Conservation (phyloP, 257 asterid genomes). For the Paraleonurus japonicus region DNA sequence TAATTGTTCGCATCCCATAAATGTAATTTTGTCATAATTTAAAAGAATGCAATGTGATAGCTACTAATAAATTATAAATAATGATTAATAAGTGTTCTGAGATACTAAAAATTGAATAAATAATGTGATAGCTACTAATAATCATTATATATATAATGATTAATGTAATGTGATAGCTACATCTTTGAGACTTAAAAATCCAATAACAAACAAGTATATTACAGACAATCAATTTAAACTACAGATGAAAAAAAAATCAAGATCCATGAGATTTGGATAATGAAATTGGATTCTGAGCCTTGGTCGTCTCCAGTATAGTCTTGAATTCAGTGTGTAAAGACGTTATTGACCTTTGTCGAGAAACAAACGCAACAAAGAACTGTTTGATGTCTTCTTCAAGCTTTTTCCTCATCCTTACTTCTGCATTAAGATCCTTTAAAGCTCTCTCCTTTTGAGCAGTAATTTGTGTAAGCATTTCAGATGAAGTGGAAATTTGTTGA, state of each 20-base stretch:
- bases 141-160: too few relatives aligned
- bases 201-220: not conserved
- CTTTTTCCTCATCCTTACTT: slow-evolving; percentile 62
- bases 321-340: slow-evolving; percentile 66
- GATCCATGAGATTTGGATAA: slow-evolving; percentile 67
- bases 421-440: slow-evolving; percentile 52
- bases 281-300: slow-evolving; percentile 49
- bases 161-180: too few relatives aligned
- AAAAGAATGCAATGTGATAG: not conserved
- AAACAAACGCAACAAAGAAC: slow-evolving; percentile 57
- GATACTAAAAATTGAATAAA: not conserved
- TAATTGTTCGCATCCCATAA: not conserved
- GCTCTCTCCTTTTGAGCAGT: slow-evolving; percentile 60
- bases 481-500: slow-evolving; percentile 39
- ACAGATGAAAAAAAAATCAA: slow-evolving; percentile 26
- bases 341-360: slow-evolving; percentile 50
- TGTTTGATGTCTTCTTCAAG: slow-evolving; percentile 75
- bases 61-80: too few relatives aligned
- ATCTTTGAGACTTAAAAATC: not conserved
- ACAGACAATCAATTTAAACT: not conserved
- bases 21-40: not conserved
- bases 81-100: not conserved
- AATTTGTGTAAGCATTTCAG: slow-evolving; percentile 48
- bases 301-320: slow-evolving; percentile 52
- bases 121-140: too few relatives aligned